Conservation (phyloP, 2,329 filamentous ascomycete genomes). For the Hymenoscyphus infarciens region DNA sequence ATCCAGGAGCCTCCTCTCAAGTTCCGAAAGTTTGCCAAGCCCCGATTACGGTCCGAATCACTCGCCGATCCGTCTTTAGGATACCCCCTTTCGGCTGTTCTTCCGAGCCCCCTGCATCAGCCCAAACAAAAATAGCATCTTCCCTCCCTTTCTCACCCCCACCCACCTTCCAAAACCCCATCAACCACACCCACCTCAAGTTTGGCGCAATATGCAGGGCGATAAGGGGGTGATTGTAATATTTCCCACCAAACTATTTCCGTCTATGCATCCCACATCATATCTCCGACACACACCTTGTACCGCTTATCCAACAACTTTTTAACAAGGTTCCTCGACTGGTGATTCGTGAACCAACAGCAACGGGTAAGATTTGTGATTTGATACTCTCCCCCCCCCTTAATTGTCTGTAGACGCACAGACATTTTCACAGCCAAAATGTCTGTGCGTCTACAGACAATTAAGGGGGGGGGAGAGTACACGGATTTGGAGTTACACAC, state of each 20-base stretch:
- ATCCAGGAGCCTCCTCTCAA: not conserved
- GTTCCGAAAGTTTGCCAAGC: not conserved
- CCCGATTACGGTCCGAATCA: not conserved
- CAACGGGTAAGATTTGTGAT: not conserved
- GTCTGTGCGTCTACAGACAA: too few relatives aligned
- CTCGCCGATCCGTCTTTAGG: too few relatives aligned
- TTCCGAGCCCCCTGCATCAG: too few relatives aligned
- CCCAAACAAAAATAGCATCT: too few relatives aligned
- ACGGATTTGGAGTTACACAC: not conserved
- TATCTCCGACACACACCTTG: slow-evolving; percentile 1
- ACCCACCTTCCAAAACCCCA: not conserved
- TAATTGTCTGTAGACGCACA: too few relatives aligned
- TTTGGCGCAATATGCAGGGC: too few relatives aligned
- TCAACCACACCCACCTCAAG: not conserved
- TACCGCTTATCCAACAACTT: not conserved
- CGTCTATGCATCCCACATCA: not conserved
- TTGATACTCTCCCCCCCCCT: too few relatives aligned
- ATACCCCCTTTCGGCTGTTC: too few relatives aligned
- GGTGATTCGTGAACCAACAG: too few relatives aligned
- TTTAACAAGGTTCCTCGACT: not conserved
- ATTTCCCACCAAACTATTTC: not conserved
- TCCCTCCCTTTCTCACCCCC: not conserved
- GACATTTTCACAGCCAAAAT: too few relatives aligned
- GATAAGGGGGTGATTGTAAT: too few relatives aligned
- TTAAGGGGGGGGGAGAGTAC: too few relatives aligned